Conservation (phyloP, 2,329 filamentous ascomycete species). For the Mariannaea elegans region DNA sequence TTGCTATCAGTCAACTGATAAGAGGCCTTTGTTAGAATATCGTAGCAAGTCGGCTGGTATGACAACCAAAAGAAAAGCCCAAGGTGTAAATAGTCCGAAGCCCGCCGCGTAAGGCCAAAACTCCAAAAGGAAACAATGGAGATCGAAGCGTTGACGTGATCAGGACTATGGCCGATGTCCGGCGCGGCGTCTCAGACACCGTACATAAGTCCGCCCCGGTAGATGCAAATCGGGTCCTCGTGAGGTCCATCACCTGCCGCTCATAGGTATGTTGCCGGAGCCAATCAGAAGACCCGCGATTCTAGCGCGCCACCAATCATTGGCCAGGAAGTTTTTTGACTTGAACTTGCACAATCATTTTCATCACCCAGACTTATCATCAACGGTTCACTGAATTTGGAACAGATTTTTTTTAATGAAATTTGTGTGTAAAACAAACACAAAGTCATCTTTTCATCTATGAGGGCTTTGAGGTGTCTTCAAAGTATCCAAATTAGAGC, state of each 20-base stretch:
- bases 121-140: background rate
- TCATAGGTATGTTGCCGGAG: conserved; percentile 13
- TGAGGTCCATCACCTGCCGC: conserved; percentile 40
- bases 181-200: too few species aligned
- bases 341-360: too few species aligned
- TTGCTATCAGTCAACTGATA: conserved; percentile 4
- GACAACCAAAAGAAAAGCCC: background rate
- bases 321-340: conserved; percentile 19
- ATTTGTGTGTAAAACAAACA: background rate
- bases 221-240: conserved; percentile 33
- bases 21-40: background rate
- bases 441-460: conserved; percentile 7
- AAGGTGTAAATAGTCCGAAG: background rate
- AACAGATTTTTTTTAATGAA: background rate
- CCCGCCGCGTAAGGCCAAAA: background rate
- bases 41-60: background rate
- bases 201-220: conserved; percentile 32
- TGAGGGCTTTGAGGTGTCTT: conserved; percentile 33
- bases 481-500: conserved; percentile 25
- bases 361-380: background rate
- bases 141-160: conserved; percentile 33
- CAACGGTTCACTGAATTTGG: background rate
- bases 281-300: conserved; percentile 31
- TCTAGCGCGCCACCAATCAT: conserved; percentile 19
- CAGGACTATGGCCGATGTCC: too few species aligned